These are phyloP conservation scores for Dioscorea zingiberensis DNA, from an alignment of 106 monocot species.

Conservation along the genomic window DNA sequence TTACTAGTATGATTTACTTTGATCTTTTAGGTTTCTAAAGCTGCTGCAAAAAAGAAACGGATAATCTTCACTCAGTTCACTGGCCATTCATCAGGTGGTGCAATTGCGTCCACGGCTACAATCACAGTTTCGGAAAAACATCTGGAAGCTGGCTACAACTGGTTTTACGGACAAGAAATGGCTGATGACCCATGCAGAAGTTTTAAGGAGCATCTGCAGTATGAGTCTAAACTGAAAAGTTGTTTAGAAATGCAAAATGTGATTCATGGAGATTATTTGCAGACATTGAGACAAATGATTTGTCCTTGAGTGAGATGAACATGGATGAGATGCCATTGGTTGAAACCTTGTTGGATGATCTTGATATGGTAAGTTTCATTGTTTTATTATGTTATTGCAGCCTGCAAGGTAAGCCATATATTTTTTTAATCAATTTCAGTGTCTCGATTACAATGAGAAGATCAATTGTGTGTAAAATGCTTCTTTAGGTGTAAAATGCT, in stretches of 20 bases:
- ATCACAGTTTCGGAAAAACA: slow-evolving; percentile 35
- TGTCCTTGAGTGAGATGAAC: not conserved
- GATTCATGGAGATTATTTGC: slow-evolving; percentile 18
- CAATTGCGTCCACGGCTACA: slow-evolving; percentile 35
- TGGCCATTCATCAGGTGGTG: slow-evolving; percentile 52
- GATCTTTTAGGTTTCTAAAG: too few species aligned
- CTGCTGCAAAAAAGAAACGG: slow-evolving; percentile 25
- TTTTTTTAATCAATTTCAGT: too few species aligned
- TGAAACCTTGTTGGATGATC: not conserved
- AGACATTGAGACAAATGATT: slow-evolving; percentile 11
- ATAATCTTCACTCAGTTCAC: slow-evolving; percentile 51
- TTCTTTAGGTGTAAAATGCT: too few species aligned
- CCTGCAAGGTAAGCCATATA: too few species aligned
- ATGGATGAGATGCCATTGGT: not conserved
- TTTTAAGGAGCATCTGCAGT: slow-evolving; percentile 33
- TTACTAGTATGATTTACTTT: too few species aligned
- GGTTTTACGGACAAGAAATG: slow-evolving; percentile 17
- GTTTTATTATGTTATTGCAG: too few species aligned
- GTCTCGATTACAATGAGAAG: too few species aligned
- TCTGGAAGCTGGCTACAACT: slow-evolving; percentile 1
- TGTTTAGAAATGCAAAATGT: slow-evolving; percentile 10
- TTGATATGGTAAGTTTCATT: too few species aligned
- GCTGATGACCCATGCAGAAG: slow-evolving; percentile 25
- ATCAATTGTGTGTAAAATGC: too few species aligned
- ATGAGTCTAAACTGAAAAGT: slow-evolving; percentile 28